Percentiles rank a stretch among this genome's conserved stretches.
Evolutionary conservation across 345 rosid species (phyloP).

Genomic region (Punica granatum): DNA sequence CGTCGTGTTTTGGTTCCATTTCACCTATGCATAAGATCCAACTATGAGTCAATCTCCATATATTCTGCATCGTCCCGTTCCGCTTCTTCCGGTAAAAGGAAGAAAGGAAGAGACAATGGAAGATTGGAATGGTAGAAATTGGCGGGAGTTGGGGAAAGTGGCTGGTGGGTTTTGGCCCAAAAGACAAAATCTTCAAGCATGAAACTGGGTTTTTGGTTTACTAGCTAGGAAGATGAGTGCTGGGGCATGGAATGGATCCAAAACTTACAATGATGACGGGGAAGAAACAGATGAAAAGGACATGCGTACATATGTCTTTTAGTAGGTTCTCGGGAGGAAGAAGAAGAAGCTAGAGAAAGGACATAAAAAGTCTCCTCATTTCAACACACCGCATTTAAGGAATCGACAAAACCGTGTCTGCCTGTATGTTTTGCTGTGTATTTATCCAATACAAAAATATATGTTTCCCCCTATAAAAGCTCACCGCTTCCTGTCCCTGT

Average conservation of each 20-base stretch:
- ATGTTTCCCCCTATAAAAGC: not conserved
- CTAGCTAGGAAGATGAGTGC: not conserved
- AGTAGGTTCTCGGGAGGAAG: not conserved
- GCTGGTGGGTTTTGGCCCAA: no score
- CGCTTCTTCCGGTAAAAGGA: not conserved
- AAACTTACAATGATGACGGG: not conserved
- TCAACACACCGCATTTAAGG: not conserved
- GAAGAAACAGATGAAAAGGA: not conserved
- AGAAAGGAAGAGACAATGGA: not conserved
- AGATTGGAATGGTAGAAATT: not conserved
- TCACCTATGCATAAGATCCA: not conserved
- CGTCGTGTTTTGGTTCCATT: not conserved
- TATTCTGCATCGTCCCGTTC: no score
- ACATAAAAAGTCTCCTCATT: not conserved
- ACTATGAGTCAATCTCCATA: not conserved
- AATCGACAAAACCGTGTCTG: not conserved
- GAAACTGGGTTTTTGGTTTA: not conserved
- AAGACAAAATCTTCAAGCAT: not conserved
- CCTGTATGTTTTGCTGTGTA: not conserved
- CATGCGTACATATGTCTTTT: not conserved
- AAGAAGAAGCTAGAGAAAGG: not conserved
- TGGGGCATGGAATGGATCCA: not conserved
- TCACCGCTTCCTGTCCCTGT: not conserved
- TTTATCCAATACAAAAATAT: not conserved
- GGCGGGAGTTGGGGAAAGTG: not conserved